Base-by-base conservation (phyloP, 2,329 filamentous ascomycete genomes). In the Magnaporthiopsis rhizophila region DNA sequence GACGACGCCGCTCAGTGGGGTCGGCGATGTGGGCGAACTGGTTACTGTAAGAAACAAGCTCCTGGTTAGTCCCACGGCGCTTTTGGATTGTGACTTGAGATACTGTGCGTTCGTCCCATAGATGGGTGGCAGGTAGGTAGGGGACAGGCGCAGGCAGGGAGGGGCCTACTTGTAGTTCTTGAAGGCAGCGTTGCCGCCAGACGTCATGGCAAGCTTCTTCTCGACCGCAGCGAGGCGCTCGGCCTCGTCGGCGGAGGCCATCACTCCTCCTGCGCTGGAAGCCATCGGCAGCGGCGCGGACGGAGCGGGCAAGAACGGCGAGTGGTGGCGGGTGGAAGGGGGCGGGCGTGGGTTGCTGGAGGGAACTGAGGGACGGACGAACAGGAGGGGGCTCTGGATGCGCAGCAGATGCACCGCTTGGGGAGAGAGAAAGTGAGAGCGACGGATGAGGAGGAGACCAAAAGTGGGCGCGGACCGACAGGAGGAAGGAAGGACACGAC, bases 1-100 rank as follows among this genome's bases (percentile, higher is more conserved):
- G 85, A 67, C 90, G 85, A 69, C 91, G 84, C 64, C 90, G 87
- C 81, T 94, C 90, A 69, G 92, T 91, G 66, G 89, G 85, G 73
- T 94, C 89, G 66, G 84, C 79, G 69, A 89, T 71, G 70, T 85
- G 81, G 45, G 78, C 66, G 70, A 75, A 74, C 66, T 74, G 72
- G 64, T 74, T 74, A 69, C 58, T 59, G 58, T 30, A 36, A 18
- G 30, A 21, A n/a, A 58, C 11, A 24, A 58, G 4, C 9, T 58
- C 21, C 2, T 6, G 26, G 24, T 62, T 21, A 62, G 59, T 26
- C 28, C 30, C 73, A 65, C 78, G 84, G 62, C 82, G 81, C 67
- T 89, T 90, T 74, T 90, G 87, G 72, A 26, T 26, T 26, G 56
- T 90, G 79, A 5, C 53, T 26, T n/a, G 18, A 18, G 18, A 57